Conservation (phyloP, 75 land plant species). For the Pinus tabuliformis region DNA sequence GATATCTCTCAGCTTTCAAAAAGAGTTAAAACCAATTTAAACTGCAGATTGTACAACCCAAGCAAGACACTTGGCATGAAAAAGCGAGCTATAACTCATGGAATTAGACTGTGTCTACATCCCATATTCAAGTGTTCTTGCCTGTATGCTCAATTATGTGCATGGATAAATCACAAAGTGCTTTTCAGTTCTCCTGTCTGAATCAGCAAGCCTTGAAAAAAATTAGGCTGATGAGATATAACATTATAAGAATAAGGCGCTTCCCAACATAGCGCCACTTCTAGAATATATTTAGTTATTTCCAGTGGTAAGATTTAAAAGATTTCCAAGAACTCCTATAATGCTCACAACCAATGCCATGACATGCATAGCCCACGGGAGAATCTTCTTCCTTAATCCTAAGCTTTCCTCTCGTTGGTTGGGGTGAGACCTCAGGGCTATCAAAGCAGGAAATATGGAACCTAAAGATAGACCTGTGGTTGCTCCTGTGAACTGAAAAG, state of each 20-base stretch:
- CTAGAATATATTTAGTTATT: too few relatives aligned
- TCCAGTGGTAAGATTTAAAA: slow-evolving; percentile 28
- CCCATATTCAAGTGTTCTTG: not conserved
- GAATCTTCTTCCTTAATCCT: too few relatives aligned
- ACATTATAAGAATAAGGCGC: too few relatives aligned
- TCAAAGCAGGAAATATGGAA: too few relatives aligned
- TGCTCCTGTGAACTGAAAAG: too few relatives aligned
- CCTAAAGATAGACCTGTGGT: too few relatives aligned
- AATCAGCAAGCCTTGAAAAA: too few relatives aligned
- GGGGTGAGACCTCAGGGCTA: too few relatives aligned
- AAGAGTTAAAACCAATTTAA: not conserved
- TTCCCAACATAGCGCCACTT: too few relatives aligned
- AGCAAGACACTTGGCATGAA: not conserved
- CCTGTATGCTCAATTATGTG: not conserved
- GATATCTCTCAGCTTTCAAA: not conserved
- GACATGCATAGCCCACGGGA: slow-evolving; percentile 63
- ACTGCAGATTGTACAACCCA: not conserved
- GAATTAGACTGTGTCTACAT: not conserved
- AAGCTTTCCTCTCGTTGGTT: too few relatives aligned
- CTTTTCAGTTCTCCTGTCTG: too few relatives aligned
- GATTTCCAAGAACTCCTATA: slow-evolving; percentile 71
- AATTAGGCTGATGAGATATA: too few relatives aligned
- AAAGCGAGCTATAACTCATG: not conserved
- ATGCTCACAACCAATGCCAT: slow-evolving; percentile 68
- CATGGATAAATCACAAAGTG: not conserved